Evolutionary conservation across 1,284 basidiomycete species (phyloP).

Genomic region (Amylostereum areolatum): DNA sequence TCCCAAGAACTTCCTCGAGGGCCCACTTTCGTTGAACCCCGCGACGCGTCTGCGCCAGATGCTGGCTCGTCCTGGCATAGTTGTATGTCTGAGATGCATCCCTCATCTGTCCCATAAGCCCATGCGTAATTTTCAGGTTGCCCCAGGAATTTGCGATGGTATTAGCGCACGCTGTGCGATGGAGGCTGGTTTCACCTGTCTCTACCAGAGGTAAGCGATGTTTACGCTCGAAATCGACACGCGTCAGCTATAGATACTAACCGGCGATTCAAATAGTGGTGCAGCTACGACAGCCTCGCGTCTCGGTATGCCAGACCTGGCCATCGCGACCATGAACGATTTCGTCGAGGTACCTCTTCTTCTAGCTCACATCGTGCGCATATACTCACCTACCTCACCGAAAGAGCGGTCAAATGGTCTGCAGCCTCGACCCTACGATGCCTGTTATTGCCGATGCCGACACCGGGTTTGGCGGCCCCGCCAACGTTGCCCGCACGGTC

Average conservation of each 20-base stretch:
- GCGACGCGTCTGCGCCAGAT: constrained; percentile 70
- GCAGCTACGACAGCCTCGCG: constrained; percentile 75
- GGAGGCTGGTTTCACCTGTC: constrained; percentile 69
- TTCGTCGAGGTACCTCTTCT: constrained; percentile 46
- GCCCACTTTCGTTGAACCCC: constrained; percentile 59
- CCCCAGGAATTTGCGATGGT: constrained; percentile 77
- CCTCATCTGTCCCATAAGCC: neutral
- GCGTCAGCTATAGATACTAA: neutral
- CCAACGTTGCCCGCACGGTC: constrained; percentile 73
- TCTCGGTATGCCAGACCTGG: constrained; percentile 73
- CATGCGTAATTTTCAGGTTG: constrained; percentile 35
- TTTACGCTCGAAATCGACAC: neutral
- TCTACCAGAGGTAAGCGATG: constrained; percentile 54
- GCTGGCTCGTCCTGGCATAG: constrained; percentile 71
- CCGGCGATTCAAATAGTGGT: constrained; percentile 33
- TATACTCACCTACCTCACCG: constrained; percentile 1
- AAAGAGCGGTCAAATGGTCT: constrained; percentile 57
- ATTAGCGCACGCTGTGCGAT: constrained; percentile 75
- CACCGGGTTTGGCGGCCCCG: constrained; percentile 62
- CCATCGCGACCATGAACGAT: constrained; percentile 77
- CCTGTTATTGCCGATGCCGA: constrained; percentile 82
- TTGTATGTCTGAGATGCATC: constrained; percentile 39
- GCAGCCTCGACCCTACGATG: constrained; percentile 51
- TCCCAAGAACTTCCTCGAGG: constrained; percentile 63
- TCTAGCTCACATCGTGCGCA: neutral